Conservation (phyloP, 768 basidiomycete genomes). For the Calocybe cyanea region DNA sequence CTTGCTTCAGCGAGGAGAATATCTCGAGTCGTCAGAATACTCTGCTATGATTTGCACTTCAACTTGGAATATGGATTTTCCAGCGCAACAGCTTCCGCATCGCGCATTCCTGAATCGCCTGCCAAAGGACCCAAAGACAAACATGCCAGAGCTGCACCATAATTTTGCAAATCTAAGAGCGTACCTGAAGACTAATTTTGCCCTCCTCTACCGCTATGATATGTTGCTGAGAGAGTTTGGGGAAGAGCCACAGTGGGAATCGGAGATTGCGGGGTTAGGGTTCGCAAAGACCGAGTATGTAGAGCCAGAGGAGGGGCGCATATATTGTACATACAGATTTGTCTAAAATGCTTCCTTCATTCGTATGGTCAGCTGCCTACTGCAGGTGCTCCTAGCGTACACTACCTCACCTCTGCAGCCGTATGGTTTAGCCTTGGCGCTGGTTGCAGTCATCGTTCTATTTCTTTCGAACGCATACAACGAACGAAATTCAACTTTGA, state of each 20-base stretch:
- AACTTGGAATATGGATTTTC: constrained; percentile 21
- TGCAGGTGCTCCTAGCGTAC: too few relatives aligned
- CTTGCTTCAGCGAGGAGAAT: constrained; percentile 22
- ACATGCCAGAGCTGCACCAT: constrained; percentile 13
- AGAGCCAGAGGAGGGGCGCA: too few relatives aligned
- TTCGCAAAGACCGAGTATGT: too few relatives aligned
- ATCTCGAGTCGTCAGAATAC: constrained; percentile 21
- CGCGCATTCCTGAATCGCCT: constrained; percentile 20
- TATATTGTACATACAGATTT: too few relatives aligned
- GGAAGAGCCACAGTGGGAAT: constrained; percentile 26
- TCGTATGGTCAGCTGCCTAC: too few relatives aligned
- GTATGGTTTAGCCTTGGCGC: too few relatives aligned
- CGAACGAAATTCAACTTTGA: too few relatives aligned
- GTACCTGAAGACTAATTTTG: constrained; percentile 33
- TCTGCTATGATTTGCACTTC: constrained; percentile 13
- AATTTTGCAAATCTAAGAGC: constrained; percentile 23
- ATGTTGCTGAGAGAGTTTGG: constrained; percentile 32
- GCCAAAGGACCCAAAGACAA: neutral
- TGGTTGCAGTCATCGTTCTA: too few relatives aligned
- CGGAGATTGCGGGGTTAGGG: constrained; percentile 15
- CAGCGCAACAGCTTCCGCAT: constrained; percentile 30
- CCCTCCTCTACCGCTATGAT: constrained; percentile 34
- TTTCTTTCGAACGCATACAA: too few relatives aligned
- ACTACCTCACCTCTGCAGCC: too few relatives aligned
- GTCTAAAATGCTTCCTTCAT: too few relatives aligned